phyloP scores from a whole-genome alignment of 2,329 filamentous ascomycete species.

The Graphiopsis chlorocephala region DNA sequence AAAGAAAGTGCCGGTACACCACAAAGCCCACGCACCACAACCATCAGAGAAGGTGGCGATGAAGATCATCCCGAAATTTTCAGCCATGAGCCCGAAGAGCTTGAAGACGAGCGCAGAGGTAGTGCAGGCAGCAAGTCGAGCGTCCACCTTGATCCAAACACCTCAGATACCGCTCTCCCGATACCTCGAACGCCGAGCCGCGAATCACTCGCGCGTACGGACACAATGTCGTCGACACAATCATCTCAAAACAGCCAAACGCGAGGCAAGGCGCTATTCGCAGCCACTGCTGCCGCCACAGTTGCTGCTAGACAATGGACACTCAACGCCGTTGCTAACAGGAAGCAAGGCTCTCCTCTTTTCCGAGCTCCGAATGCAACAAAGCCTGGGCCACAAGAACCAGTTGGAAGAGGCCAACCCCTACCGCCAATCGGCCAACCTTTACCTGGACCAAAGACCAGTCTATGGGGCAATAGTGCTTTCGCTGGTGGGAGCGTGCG shows the following conservation, averaged over 20 bases:
- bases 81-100: constrained; percentile 1
- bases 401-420: constrained; percentile 79
- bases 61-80: neutral
- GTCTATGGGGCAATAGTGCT: constrained; percentile 19
- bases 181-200: constrained; percentile 4
- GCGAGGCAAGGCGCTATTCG: constrained; percentile 29
- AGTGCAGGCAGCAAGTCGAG: constrained; percentile 1
- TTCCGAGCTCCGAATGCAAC: constrained; percentile 3
- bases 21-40: neutral
- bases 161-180: constrained; percentile 2
- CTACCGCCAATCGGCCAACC: constrained; percentile 78
- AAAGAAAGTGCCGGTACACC: neutral
- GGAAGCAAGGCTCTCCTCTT: constrained; percentile 14
- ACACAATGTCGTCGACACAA: constrained; percentile 7
- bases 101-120: constrained; percentile 1
- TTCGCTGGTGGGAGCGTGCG: constrained; percentile 19
- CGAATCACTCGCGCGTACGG: constrained; percentile 7
- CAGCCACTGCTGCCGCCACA: constrained; percentile 33
- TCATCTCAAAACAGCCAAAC: constrained; percentile 7
- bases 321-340: constrained; percentile 30
- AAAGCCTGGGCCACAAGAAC: constrained; percentile 49
- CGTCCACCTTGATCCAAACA: neutral
- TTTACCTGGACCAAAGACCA: constrained; percentile 53
- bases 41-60: neutral
- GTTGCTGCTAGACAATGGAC: constrained; percentile 32